Conservation (phyloP, 192 early-diverging fungal genomes). For the Coemansia sp. region DNA sequence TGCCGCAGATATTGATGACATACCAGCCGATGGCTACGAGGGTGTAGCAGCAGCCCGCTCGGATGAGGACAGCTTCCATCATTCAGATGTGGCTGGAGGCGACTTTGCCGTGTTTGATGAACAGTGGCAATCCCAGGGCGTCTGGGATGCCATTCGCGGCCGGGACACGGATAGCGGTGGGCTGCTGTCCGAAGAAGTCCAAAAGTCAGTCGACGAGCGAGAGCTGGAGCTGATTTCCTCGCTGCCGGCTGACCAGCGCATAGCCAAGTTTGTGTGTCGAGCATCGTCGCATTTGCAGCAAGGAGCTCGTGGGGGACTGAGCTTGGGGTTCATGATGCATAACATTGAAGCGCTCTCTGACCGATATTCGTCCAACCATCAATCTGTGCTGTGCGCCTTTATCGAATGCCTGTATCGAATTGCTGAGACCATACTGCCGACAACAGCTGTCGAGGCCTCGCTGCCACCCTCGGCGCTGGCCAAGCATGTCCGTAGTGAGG, state of each 20-base stretch:
- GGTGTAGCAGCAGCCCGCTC: background rate
- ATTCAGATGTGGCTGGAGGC: background rate
- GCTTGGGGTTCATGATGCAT: conserved; percentile 51
- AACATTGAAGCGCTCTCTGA: conserved; percentile 37
- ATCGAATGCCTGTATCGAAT: conserved; percentile 44
- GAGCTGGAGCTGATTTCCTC: conserved; percentile 43
- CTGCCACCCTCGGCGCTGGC: conserved; percentile 39
- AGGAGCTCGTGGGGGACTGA: conserved; percentile 45
- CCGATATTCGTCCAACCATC: conserved; percentile 38
- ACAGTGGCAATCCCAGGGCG: conserved; percentile 5
- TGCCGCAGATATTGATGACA: conserved; percentile 46
- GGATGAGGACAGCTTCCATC: background rate
- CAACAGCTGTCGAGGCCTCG: background rate
- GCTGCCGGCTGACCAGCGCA: conserved; percentile 48
- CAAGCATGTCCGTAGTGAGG: conserved; percentile 26
- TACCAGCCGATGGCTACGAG: conserved; percentile 11
- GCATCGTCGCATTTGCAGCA: conserved; percentile 53
- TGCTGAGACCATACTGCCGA: conserved; percentile 13
- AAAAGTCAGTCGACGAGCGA: conserved; percentile 24
- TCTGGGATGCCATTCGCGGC: conserved; percentile 14
- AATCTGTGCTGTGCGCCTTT: conserved; percentile 45
- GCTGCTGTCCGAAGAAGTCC: background rate
- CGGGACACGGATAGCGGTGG: background rate
- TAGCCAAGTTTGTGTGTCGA: conserved; percentile 50
- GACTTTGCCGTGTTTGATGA: conserved; percentile 4